Evolutionary conservation across 2,329 filamentous ascomycete genomes (phyloP).

Genomic region (Clonostachys solani): DNA sequence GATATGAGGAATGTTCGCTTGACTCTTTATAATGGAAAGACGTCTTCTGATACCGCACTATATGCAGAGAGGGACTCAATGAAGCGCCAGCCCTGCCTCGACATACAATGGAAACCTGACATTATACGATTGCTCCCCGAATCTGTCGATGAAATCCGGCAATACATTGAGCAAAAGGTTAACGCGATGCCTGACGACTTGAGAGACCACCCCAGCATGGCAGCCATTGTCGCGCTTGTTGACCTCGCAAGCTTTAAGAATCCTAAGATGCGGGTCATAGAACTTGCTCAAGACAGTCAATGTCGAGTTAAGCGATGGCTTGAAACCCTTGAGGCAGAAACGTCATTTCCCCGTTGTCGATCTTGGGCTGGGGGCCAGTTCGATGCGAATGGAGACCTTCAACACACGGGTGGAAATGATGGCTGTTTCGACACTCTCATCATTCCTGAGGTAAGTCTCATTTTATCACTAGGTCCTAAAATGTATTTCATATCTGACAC

Average conservation of each 20-base stretch:
- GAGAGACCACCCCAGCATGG: neutral
- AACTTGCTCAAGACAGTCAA: conserved; percentile 1
- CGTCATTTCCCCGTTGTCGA: conserved; percentile 1
- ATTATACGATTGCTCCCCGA: neutral
- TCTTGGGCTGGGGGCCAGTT: neutral
- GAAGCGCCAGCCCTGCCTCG: neutral
- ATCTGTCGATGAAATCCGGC: neutral
- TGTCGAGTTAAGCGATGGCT: neutral
- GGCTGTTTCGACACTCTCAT: neutral
- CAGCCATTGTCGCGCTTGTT: neutral
- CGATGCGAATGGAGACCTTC: neutral
- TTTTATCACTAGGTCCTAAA: too few relatives aligned
- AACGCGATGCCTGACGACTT: neutral
- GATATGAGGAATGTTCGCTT: neutral
- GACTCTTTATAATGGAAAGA: neutral
- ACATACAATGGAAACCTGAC: conserved; percentile 8
- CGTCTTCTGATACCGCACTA: neutral
- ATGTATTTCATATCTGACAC: too few relatives aligned
- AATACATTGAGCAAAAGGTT: neutral
- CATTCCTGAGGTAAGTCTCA: neutral
- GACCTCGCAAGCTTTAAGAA: conserved; percentile 3
- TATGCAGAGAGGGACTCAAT: neutral
- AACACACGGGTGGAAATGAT: neutral
- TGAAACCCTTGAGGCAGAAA: neutral
- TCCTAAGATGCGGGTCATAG: conserved; percentile 2